Evolutionary conservation across 129 eudicot species (phyloP).

Genomic region (Solidago caesia): DNA sequence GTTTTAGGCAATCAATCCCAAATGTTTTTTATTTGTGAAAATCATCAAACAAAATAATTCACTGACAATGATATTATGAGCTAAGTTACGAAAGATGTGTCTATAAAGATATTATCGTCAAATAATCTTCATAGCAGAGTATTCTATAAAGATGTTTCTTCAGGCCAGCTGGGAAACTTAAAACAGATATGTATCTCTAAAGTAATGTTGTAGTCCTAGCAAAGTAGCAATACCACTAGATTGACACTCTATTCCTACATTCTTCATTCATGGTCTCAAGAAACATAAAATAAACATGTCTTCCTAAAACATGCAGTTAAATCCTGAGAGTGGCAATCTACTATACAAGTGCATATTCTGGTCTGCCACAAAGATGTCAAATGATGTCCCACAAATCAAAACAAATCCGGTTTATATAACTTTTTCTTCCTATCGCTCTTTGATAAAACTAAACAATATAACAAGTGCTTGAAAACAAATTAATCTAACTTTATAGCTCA

Average conservation of each 20-base stretch:
- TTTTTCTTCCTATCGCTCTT: neutral
- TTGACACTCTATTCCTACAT: neutral
- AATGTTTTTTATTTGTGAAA: too few relatives aligned
- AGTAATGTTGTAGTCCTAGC: neutral
- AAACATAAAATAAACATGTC: neutral
- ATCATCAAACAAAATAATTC: too few relatives aligned
- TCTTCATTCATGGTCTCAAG: neutral
- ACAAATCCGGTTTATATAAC: neutral
- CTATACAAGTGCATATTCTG: neutral
- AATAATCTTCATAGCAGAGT: too few relatives aligned
- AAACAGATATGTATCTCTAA: neutral
- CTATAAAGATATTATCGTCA: too few relatives aligned
- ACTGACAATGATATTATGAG: too few relatives aligned
- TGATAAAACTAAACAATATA: neutral
- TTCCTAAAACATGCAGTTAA: neutral
- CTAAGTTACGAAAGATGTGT: too few relatives aligned
- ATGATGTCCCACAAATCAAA: neutral
- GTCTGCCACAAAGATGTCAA: constrained; percentile 2
- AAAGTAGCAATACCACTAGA: neutral
- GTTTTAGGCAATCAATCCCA: too few relatives aligned
- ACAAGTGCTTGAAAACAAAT: neutral
- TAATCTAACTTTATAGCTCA: too few relatives aligned
- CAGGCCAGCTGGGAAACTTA: neutral
- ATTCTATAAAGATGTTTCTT: too few relatives aligned
- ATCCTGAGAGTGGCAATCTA: neutral